Conservation (phyloP, 257 asterid genomes). For the Plantago major region DNA sequence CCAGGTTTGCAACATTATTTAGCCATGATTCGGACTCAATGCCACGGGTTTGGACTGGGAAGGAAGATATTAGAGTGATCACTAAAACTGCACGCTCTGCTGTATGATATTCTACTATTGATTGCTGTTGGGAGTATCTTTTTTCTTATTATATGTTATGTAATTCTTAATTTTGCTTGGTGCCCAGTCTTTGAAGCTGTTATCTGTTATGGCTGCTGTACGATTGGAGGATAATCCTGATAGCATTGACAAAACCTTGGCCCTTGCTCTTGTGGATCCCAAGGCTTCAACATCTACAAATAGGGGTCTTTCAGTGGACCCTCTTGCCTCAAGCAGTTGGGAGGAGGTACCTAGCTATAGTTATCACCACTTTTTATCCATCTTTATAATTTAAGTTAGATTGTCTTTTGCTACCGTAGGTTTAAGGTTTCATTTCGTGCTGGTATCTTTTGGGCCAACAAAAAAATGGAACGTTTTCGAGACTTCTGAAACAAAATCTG, state of each 20-base stretch:
- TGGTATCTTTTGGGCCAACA: neutral
- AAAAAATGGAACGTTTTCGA: too few species aligned
- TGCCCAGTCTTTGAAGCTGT: constrained; percentile 69
- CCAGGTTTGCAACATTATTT: constrained; percentile 62
- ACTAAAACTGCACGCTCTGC: constrained; percentile 72
- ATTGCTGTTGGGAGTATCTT: constrained; percentile 15
- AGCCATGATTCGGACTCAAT: constrained; percentile 72
- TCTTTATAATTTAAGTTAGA: neutral
- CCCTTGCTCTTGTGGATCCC: constrained; percentile 70
- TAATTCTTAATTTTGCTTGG: constrained; percentile 10
- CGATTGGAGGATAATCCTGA: constrained; percentile 73
- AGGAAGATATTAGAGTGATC: constrained; percentile 73
- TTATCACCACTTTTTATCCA: constrained; percentile 8
- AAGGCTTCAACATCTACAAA: constrained; percentile 47
- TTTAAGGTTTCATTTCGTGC: too few species aligned
- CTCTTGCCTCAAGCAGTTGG: constrained; percentile 93
- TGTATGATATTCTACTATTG: constrained; percentile 40
- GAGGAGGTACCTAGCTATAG: constrained; percentile 50
- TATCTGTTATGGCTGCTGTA: constrained; percentile 78
- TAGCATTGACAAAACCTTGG: constrained; percentile 56
- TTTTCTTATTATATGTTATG: constrained; percentile 3
- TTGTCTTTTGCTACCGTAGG: neutral
- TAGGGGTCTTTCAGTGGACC: constrained; percentile 52
- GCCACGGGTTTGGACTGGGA: constrained; percentile 92
- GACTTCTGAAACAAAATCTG: too few species aligned